Conservation (phyloP, 305 asterid genomes). For the Fraxinus paxiana region DNA sequence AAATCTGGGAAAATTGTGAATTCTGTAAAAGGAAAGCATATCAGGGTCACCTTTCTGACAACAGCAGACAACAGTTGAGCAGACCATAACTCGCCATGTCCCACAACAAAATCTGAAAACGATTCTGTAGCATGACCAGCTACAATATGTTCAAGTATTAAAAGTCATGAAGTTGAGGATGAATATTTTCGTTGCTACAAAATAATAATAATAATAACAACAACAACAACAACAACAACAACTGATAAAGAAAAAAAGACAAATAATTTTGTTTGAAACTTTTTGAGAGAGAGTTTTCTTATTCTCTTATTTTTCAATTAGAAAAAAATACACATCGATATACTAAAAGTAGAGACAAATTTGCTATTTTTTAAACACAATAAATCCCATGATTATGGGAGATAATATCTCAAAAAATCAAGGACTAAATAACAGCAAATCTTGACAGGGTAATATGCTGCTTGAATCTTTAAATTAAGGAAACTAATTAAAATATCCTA, state of each 20-base stretch:
- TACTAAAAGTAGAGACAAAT: background rate
- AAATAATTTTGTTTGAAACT: background rate
- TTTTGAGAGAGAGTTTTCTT: background rate
- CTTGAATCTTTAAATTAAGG: background rate
- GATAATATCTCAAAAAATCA: background rate
- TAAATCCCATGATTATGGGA: background rate
- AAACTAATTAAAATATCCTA: background rate
- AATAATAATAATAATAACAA: background rate
- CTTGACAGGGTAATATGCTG: background rate
- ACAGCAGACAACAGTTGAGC: constrained; percentile 74
- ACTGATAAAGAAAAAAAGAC: background rate
- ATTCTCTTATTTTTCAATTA: background rate
- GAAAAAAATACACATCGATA: background rate
- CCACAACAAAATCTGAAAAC: constrained; percentile 90
- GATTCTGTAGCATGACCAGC: constrained; percentile 96
- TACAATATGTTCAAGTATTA: constrained; percentile 37
- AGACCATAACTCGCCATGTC: constrained; percentile 96
- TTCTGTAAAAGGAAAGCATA: constrained; percentile 9
- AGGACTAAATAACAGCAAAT: background rate
- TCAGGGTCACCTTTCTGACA: constrained; percentile 62
- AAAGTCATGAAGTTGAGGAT: constrained; percentile 6
- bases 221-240: background rate
- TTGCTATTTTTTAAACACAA: background rate
- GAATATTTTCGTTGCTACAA: background rate
- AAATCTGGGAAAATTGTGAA: background rate